Evolutionary conservation across 257 asterid genomes (phyloP), one percentile per base, ranked within the genome.

Genomic region (Rhazya stricta): DNA sequence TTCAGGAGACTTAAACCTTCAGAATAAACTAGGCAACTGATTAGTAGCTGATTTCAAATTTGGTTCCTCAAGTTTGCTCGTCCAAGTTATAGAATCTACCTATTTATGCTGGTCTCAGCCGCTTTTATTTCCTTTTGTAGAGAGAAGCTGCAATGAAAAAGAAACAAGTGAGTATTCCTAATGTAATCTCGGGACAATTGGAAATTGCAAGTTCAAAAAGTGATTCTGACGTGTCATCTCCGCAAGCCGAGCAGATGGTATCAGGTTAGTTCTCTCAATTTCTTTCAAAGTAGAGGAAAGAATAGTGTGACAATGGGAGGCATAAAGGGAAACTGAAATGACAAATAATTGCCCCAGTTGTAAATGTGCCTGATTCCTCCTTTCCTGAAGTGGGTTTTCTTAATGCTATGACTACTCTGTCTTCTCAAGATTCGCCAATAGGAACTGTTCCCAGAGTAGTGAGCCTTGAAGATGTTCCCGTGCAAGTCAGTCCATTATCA

Each of bases 101-200:
- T 54, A 19, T 19, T 56, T 21, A 4, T 50, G 66, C 39, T 75
- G 34, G 39, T n/a, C 51, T 21, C 15, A 43, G 54, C 41, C 42
- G 16, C 18, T 72, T 39, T 71, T 30, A 12, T 42, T 68, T 57
- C 58, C 53, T 45, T 81, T 30, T 71, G 76, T 80, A 94, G 98
- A 89, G 98, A 81, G 97, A 94, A 85, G 84, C 91, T 69, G 97
- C 89, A 25, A 12, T 92, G 84, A 92, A 80, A 82, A 91, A 88
- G 89, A 91, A 94, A 84, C 89, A 82, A 32, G 91, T 76, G 73
- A 78, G 56, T 1, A 69, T 74, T 77, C 85, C 81, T 32, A 74
- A 48, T 73, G 73, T 78, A n/a, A 82, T 78, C 46, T 81, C 72
- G 50, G 67, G 74, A 68, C 79, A 78, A 57, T 29, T 76, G 53